Percentiles rank a stretch among this genome's conserved stretches.
These are phyloP conservation scores for Monosporozyma aerobia DNA, from an alignment of 805 yeast species.

Conservation along the genomic window DNA sequence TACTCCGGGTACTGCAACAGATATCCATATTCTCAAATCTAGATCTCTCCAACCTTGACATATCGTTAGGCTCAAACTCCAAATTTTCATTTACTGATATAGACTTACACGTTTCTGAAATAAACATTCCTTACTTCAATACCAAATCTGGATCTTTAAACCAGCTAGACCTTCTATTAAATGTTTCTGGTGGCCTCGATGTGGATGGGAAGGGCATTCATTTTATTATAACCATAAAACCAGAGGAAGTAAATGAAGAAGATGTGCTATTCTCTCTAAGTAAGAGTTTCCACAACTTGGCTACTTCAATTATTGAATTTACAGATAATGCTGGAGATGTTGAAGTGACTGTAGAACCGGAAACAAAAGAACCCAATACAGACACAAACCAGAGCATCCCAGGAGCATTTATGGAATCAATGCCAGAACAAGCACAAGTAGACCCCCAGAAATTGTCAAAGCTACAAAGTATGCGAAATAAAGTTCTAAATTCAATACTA, in stretches of 20 bases:
- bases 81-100: conserved; percentile 50
- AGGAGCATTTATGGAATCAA: background rate
- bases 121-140: conserved; percentile 54
- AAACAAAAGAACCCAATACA: background rate
- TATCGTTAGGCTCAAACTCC: conserved; percentile 54
- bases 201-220: conserved; percentile 50
- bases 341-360: conserved; percentile 3
- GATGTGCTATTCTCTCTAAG: conserved; percentile 41
- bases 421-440: background rate
- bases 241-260: background rate
- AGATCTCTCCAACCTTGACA: conserved; percentile 73
- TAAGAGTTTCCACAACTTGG: conserved; percentile 67
- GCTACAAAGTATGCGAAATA: conserved; percentile 47
- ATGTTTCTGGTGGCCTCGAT: conserved; percentile 62
- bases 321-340: conserved; percentile 17
- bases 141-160: conserved; percentile 54
- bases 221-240: conserved; percentile 15
- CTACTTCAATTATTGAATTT: conserved; percentile 38
- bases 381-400: background rate
- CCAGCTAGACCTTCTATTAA: conserved; percentile 47
- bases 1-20: conserved; percentile 72
- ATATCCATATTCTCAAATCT: conserved; percentile 73
- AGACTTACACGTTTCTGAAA: conserved; percentile 60
- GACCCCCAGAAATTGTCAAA: conserved; percentile 2
- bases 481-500: conserved; percentile 59